Evolutionary conservation across 2,329 filamentous ascomycete species (phyloP), one percentile per base, ranked within the genome.

Genomic region (Penicillium sp.): DNA sequence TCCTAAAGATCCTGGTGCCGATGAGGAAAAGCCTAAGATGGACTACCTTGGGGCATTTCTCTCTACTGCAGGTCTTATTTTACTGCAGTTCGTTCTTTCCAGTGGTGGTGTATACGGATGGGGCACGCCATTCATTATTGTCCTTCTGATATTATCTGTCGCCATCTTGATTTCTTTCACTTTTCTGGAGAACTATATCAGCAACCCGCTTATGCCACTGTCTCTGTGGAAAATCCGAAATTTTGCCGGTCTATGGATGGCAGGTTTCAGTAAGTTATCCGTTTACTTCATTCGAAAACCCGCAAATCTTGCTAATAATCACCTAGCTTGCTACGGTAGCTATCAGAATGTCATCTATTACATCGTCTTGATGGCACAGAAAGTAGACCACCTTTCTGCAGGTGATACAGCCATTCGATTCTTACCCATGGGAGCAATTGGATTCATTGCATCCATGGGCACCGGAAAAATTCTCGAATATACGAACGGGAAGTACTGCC

Each of bases 81-180:
- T 78, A 7, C 68, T 78, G 10, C 74, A 74, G 18, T 78, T 78
- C 26, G 75, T 78, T 2, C 66, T 78, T 0, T 76, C 74, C 0
- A 74, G 74, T 51, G 75, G 75, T 2, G 75, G 75, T 15, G 67
- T 71, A n/a, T 78, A 78, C 51, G 75, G 75, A 13, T 78, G 75
- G 75, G 69, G 67, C 40, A 71, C 71, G 39, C 69, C 75, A 1
- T 78, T 78, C 43, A 75, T 78, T 49, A 77, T 78, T 23, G 72
- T 68, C 8, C 59, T 78, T 2, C 57, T 78, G 7, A 54, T 78
- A 3, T 24, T 74, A 1, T 69, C 72, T 4, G 59, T 77, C 17
- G 67, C 59, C 1, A 56, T 78, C 45, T 67, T 78, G 2, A 67
- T 65, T 4, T 59, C 66, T 5, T 78, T 78, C 37, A 66, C 67